A percentile compares a stretch with the other conserved stretches of the same genome.
Evolutionary conservation across 2,329 filamentous ascomycete species (phyloP).

Genomic region (Fusarium begoniae): DNA sequence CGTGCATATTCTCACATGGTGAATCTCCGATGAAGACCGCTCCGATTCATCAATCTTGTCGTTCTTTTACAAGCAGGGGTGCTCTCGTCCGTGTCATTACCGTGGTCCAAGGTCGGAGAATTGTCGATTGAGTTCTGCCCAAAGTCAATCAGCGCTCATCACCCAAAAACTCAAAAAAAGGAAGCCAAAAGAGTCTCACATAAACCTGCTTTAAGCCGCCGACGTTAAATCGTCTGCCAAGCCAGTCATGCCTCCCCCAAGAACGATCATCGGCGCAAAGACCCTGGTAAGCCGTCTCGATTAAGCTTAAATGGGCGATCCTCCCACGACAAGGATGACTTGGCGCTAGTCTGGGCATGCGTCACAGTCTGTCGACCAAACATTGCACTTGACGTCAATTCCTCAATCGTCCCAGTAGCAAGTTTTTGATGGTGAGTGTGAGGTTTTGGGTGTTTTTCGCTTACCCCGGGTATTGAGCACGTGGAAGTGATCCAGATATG

Average conservation of each 20-base stretch:
- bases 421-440: neutral
- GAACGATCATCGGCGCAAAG: neutral
- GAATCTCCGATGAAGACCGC: too few relatives aligned
- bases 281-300: slow-evolving; percentile 2
- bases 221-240: neutral
- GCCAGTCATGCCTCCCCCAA: neutral
- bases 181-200: neutral
- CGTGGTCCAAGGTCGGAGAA: rapidly evolving
- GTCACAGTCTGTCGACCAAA: slow-evolving; percentile 24
- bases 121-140: neutral
- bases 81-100: rapidly evolving
- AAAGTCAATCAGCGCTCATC: neutral
- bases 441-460: neutral
- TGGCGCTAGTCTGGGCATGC: slow-evolving; percentile 34
- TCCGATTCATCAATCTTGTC: rapidly evolving
- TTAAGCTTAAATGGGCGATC: slow-evolving; percentile 32
- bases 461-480: neutral
- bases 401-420: neutral
- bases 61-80: neutral
- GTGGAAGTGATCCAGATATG: neutral
- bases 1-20: neutral
- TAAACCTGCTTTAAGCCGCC: neutral
- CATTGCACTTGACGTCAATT: slow-evolving; percentile 29
- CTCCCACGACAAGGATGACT: slow-evolving; percentile 17
- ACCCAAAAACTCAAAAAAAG: neutral